Evolutionary conservation across 1,284 basidiomycete species (phyloP).

Genomic region (Melanopsichium pennsylvanicum): DNA sequence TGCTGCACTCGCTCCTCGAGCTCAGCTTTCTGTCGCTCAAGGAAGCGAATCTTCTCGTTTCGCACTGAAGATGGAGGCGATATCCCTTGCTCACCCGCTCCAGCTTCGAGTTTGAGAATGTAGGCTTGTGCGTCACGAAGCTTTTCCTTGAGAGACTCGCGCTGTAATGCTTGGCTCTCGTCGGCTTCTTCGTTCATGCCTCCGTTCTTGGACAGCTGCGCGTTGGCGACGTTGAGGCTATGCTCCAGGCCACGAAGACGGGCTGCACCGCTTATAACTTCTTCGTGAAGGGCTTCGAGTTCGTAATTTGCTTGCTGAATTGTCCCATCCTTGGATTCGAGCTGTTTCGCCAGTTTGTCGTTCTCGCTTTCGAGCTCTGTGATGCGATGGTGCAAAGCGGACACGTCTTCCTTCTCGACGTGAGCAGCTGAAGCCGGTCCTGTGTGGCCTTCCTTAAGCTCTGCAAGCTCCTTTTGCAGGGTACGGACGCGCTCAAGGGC

Average conservation of each 20-base stretch:
- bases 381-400: constrained; percentile 8
- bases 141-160: constrained; percentile 11
- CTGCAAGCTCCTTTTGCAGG: constrained; percentile 13
- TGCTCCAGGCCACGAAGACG: constrained; percentile 29
- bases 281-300: constrained; percentile 18
- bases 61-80: constrained; percentile 8
- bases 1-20: constrained; percentile 39
- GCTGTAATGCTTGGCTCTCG: constrained; percentile 5
- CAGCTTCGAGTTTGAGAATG: constrained; percentile 22
- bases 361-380: constrained; percentile 20
- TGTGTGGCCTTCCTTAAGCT: background rate
- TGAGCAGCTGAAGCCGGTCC: background rate
- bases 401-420: background rate
- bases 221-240: constrained; percentile 19
- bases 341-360: background rate
- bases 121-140: constrained; percentile 16
- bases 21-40: constrained; percentile 33
- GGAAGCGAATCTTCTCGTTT: constrained; percentile 24
- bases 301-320: background rate
- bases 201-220: constrained; percentile 14
- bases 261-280: constrained; percentile 15
- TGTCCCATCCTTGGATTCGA: constrained; percentile 4
- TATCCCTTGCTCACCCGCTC: constrained; percentile 4
- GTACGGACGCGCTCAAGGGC: constrained; percentile 24
- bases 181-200: background rate